Conservation (phyloP, 371 early-diverging fungal genomes). For the Mycotypha africana region DNA sequence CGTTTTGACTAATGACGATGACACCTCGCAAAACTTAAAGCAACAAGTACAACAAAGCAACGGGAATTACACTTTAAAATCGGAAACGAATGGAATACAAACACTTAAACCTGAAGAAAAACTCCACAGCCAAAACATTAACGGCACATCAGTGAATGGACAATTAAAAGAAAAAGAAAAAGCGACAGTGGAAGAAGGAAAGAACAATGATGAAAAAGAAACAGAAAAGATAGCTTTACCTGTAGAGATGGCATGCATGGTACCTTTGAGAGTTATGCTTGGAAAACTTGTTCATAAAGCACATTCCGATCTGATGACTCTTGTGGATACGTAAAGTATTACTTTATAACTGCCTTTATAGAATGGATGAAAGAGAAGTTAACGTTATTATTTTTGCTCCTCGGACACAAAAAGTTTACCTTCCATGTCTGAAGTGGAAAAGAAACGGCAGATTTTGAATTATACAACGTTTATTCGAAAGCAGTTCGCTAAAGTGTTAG, state of each 20-base stretch:
- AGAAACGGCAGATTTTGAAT: constrained; percentile 52
- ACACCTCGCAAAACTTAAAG: too few species aligned
- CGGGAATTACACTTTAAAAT: too few species aligned
- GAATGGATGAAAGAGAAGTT: too few species aligned
- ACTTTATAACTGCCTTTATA: background rate
- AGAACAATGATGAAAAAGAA: background rate
- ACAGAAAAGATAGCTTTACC: constrained; percentile 32
- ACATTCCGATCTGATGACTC: constrained; percentile 50
- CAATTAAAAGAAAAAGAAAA: too few species aligned
- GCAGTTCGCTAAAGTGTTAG: constrained; percentile 59
- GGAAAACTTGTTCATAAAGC: constrained; percentile 53
- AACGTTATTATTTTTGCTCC: background rate
- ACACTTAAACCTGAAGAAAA: too few species aligned
- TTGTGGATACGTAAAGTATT: constrained; percentile 51
- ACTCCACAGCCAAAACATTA: too few species aligned
- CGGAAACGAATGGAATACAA: constrained; percentile 6
- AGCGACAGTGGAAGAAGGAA: too few species aligned
- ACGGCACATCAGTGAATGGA: too few species aligned
- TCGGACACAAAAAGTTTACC: too few species aligned
- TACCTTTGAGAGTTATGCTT: constrained; percentile 49
- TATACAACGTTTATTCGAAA: constrained; percentile 55
- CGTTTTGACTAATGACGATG: too few species aligned
- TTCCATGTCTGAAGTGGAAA: constrained; percentile 51
- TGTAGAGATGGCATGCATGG: constrained; percentile 53
- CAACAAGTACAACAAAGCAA: too few species aligned